phyloP scores from a whole-genome alignment of 495 filamentous ascomycete species.

The Penicillium simplicissimum region DNA sequence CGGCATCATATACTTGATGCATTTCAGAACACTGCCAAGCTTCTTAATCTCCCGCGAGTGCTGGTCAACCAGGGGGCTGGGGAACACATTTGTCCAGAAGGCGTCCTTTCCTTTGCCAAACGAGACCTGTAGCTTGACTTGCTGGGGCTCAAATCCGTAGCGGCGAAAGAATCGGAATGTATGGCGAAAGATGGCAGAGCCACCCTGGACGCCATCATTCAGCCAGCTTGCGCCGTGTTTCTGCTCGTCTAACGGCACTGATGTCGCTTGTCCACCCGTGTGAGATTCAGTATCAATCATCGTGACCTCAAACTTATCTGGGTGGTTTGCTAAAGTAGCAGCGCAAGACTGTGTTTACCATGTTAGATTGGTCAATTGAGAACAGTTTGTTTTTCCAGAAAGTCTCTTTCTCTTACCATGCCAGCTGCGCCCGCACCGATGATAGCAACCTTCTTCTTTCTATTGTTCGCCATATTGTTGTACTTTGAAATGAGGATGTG shows the following conservation, averaged over 20 bases:
- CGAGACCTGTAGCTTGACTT: slow-evolving; percentile 75
- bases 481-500: too few species aligned
- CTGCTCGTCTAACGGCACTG: slow-evolving; percentile 67
- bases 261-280: slow-evolving; percentile 80
- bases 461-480: slow-evolving; percentile 8
- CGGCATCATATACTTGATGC: slow-evolving; percentile 69
- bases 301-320: slow-evolving; percentile 71
- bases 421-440: slow-evolving; percentile 68
- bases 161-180: slow-evolving; percentile 75
- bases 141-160: slow-evolving; percentile 66
- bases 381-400: background rate
- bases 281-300: slow-evolving; percentile 67
- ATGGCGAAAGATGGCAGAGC: slow-evolving; percentile 76
- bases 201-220: slow-evolving; percentile 85
- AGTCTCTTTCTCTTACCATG: slow-evolving; percentile 45
- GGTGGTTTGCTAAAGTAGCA: slow-evolving; percentile 70
- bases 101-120: slow-evolving; percentile 72
- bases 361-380: background rate
- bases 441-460: slow-evolving; percentile 50
- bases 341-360: slow-evolving; percentile 64
- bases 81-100: slow-evolving; percentile 85
- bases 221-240: slow-evolving; percentile 72
- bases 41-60: slow-evolving; percentile 66
- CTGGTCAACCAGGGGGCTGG: slow-evolving; percentile 63
- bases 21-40: slow-evolving; percentile 62